Evolutionary conservation across 176 grass and related monocot species (phyloP), one percentile per base, ranked within the genome.

Genomic region (Rhipidocladum racemiflorum): DNA sequence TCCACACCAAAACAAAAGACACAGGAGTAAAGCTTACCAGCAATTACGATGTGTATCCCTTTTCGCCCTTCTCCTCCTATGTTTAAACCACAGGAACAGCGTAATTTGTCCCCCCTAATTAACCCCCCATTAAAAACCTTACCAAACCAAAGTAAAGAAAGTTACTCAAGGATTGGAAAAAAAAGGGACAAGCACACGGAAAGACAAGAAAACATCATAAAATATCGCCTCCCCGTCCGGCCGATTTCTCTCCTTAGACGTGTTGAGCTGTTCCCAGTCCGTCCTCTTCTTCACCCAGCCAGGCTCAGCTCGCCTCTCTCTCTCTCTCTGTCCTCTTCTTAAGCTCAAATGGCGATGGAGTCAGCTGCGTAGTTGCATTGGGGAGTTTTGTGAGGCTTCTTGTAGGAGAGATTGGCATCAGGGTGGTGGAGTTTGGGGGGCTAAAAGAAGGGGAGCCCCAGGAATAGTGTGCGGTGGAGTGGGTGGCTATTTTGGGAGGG

Each of bases 251-350:
- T 46, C 35, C 68, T 74, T 59, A 76, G 70, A 87, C 85, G 90
- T 82, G 93, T 92, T 86, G 93, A 96, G 90, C 93, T 96, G 93
- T 87, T 92, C 85, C 83, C 83, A 82, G 64, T 70, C 43, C 81
- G 27, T 61, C 54, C 3, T 42, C 53, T 8, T 48, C 60, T 72
- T 80, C 71, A 21, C 15, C 76, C 72, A 49, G 77, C 46, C 51
- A 39, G 42, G 15, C 40, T 76, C 69, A 32, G 34, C 74, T 57
- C 79, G 64, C 80, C 59, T 79, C 80, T 38, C 56, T 48, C 17
- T 18, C 24, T 75, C 59, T 79, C 80, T 38, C 56, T 48, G 13
- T 18, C 24, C 16, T 27, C 71, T 24, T 29, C 74, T 85, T 81
- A 74, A 83, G 74, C 74, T 74, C 68, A 64, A 77, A 83, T 81